phyloP scores from a whole-genome alignment of 2,329 filamentous ascomycete species.

The Alternaria sp. region DNA sequence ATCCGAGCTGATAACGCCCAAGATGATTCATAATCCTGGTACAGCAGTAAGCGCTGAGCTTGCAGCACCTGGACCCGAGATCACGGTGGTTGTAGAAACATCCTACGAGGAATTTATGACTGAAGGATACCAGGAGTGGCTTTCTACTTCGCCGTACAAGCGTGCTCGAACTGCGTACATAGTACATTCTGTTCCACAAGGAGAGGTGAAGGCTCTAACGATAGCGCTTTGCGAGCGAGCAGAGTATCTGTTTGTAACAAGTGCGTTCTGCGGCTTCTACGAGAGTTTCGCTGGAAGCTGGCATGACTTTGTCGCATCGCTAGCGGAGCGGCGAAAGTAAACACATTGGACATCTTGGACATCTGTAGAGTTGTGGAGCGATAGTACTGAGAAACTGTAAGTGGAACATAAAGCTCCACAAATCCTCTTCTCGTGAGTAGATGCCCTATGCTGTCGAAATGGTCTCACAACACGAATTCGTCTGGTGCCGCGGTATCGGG shows the following conservation, averaged over 20 bases:
- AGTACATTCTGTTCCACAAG: constrained; percentile 35
- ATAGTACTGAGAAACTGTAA: not conserved
- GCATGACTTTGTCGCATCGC: constrained; percentile 29
- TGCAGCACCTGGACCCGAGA: constrained; percentile 34
- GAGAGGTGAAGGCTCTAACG: constrained; percentile 23
- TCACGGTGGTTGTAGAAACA: constrained; percentile 39
- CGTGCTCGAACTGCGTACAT: constrained; percentile 35
- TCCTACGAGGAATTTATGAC: constrained; percentile 28
- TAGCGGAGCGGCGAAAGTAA: constrained; percentile 16
- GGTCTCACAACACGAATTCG: not conserved
- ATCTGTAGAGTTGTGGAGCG: not conserved
- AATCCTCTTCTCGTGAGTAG: not conserved
- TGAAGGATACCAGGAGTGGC: constrained; percentile 36
- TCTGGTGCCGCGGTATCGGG: not conserved
- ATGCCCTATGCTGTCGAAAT: not conserved
- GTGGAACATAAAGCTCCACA: not conserved
- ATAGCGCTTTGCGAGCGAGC: constrained; percentile 24
- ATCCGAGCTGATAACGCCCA: not conserved
- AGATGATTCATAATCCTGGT: constrained; percentile 46
- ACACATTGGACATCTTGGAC: not conserved
- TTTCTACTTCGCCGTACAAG: constrained; percentile 33
- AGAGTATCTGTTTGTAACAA: constrained; percentile 41
- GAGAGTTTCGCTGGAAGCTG: constrained; percentile 35
- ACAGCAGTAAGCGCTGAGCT: constrained; percentile 34
- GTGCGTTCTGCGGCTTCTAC: constrained; percentile 30